Evolutionary conservation across 2,329 filamentous ascomycete species (phyloP), one percentile per base, ranked within the genome.

Genomic region (Nemania diffusa): DNA sequence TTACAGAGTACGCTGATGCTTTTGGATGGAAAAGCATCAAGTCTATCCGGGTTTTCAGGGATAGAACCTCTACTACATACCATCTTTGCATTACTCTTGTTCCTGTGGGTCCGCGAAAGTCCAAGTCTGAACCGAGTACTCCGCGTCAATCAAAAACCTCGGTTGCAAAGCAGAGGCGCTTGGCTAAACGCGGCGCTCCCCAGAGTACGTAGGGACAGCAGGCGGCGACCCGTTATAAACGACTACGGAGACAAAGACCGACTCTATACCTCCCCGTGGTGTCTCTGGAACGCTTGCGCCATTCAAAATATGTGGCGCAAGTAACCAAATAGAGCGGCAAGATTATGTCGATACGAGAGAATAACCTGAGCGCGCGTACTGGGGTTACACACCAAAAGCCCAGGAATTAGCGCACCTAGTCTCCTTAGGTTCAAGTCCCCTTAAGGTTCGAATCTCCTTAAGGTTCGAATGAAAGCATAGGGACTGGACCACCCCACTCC

Each of bases 171-270:
- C n/a, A n/a, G n/a, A n/a, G n/a, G n/a, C n/a, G n/a, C n/a, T n/a
- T n/a, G n/a, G n/a, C n/a, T n/a, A n/a, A n/a, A n/a, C n/a, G n/a
- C n/a, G n/a, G n/a, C n/a, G n/a, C n/a, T n/a, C n/a, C n/a, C n/a
- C n/a, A n/a, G n/a, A n/a, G n/a, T n/a, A n/a, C n/a, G n/a, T n/a
- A n/a, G n/a, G n/a, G n/a, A n/a, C n/a, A n/a, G n/a, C 40, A 13
- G 17, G 40, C 40, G 40, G 40, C 42, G 42, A 46, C 42, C 42
- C 42, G 42, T 46, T 46, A 46, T 46, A 20, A 46, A 46, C 42
- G 42, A 22, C 8, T 22, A 46, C 9, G 42, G 42, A 46, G 17
- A 46, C 42, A 9, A 46, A 22, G 42, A 46, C 17, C 42, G 42
- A 46, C 20, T 22, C 20, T 46, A 22, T 46, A 22, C 42, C 42